These are phyloP conservation scores for Nigrograna mackinnonii DNA, from an alignment of 2,329 filamentous ascomycete species.

Conservation along the genomic window DNA sequence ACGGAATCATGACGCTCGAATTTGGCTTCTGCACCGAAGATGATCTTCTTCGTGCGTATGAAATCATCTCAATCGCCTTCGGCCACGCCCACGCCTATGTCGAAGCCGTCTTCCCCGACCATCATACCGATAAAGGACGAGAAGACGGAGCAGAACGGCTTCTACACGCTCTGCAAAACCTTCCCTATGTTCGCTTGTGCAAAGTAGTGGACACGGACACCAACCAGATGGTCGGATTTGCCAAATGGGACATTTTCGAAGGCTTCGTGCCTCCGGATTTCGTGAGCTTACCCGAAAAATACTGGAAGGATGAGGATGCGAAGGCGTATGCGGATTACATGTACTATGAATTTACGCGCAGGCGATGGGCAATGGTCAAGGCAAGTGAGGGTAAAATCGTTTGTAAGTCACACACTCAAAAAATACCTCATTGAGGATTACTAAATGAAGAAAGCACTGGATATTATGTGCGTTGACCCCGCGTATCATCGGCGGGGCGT, in stretches of 20 bases:
- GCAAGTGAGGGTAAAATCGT: not conserved
- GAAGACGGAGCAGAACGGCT: not conserved
- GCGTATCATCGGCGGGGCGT: not conserved
- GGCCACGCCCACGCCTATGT: not conserved
- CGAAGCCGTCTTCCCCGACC: not conserved
- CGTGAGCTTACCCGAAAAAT: not conserved
- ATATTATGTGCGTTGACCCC: not conserved
- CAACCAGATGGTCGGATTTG: not conserved
- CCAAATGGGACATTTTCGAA: not conserved
- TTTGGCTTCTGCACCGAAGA: not conserved
- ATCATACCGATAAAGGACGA: not conserved
- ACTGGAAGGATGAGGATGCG: not conserved
- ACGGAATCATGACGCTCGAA: not conserved
- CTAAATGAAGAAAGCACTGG: not conserved
- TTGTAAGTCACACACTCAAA: not conserved
- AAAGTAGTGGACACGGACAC: not conserved
- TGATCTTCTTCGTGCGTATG: not conserved
- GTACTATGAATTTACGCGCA: not conserved
- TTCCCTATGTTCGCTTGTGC: not conserved
- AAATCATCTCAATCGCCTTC: not conserved
- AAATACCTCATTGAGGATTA: too few relatives aligned
- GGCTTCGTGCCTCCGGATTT: not conserved
- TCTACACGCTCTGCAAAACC: not conserved
- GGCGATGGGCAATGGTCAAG: not conserved
- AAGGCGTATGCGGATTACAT: not conserved